Conservation (phyloP, 2,329 filamentous ascomycete species). For the Remersonia thermophila region DNA sequence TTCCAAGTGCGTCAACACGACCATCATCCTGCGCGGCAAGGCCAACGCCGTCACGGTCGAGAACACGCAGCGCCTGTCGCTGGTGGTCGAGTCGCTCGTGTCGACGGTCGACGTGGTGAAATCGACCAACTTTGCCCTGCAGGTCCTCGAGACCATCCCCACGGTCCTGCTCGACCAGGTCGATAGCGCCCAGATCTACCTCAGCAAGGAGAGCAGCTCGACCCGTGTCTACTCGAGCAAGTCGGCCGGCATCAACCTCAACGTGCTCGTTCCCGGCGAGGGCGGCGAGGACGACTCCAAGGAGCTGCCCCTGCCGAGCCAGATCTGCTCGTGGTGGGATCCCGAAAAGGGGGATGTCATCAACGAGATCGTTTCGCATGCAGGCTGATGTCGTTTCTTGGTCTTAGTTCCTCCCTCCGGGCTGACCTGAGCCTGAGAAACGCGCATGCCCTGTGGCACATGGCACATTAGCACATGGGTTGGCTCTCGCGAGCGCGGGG, state of each 20-base stretch:
- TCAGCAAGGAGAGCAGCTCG: slow-evolving; percentile 63
- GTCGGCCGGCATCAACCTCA: slow-evolving; percentile 75
- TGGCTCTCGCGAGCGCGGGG: no score
- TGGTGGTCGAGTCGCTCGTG: slow-evolving; percentile 81
- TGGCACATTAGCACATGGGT: no score
- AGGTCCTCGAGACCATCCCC: slow-evolving; percentile 74
- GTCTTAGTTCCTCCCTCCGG: no score
- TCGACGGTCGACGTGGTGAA: slow-evolving; percentile 93
- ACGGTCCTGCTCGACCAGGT: slow-evolving; percentile 88
- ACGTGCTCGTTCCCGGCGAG: slow-evolving; percentile 44
- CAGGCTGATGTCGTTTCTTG: no score
- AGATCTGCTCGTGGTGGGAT: slow-evolving; percentile 69
- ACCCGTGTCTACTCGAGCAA: slow-evolving; percentile 88
- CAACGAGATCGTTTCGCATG: slow-evolving; percentile 92
- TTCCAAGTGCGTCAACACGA: slow-evolving; percentile 80
- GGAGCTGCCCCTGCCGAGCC: slow-evolving; percentile 78
- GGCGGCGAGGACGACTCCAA: slow-evolving; percentile 67
- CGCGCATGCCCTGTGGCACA: no score
- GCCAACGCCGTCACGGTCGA: slow-evolving; percentile 95
- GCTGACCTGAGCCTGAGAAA: no score
- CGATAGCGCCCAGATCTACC: slow-evolving; percentile 77
- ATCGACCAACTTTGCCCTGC: slow-evolving; percentile 84
- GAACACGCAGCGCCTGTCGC: slow-evolving; percentile 71
- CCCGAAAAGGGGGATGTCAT: slow-evolving; percentile 60
- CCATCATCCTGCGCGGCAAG: slow-evolving; percentile 81